Conservation (phyloP, 768 basidiomycete genomes). For the Kwoniella heveanensis region DNA sequence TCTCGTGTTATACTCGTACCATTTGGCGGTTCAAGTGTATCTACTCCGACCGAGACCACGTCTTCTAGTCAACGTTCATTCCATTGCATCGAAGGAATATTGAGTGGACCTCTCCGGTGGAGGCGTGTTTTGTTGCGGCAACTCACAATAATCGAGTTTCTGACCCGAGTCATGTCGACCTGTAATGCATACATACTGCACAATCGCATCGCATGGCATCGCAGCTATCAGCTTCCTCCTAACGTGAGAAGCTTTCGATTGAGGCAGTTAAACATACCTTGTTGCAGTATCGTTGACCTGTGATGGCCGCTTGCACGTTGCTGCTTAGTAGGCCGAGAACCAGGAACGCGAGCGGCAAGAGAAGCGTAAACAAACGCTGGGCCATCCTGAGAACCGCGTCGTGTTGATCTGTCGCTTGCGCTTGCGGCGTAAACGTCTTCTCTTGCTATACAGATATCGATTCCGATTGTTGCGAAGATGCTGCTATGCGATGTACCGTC, state of each 20-base stretch:
- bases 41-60: conserved; percentile 7
- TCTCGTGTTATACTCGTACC: conserved; percentile 7
- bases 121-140: neutral
- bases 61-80: neutral
- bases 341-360: neutral
- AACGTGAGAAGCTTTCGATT: too few species aligned
- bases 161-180: conserved; percentile 26
- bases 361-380: neutral
- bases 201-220: too few species aligned
- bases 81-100: neutral
- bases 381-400: too few species aligned
- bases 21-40: conserved; percentile 30
- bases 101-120: neutral
- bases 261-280: conserved; percentile 17
- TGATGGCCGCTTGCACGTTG: conserved; percentile 18
- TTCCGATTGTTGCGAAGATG: too few species aligned
- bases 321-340: neutral
- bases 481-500: too few species aligned
- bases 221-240: too few species aligned
- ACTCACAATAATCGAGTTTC: conserved; percentile 39
- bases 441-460: too few species aligned
- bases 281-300: conserved; percentile 31
- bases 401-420: too few species aligned
- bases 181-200: conserved; percentile 33
- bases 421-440: too few species aligned